Evolutionary conservation across 1,284 basidiomycete genomes (phyloP), one percentile per base, ranked within the genome.

Genomic region (Naganishia sp.): DNA sequence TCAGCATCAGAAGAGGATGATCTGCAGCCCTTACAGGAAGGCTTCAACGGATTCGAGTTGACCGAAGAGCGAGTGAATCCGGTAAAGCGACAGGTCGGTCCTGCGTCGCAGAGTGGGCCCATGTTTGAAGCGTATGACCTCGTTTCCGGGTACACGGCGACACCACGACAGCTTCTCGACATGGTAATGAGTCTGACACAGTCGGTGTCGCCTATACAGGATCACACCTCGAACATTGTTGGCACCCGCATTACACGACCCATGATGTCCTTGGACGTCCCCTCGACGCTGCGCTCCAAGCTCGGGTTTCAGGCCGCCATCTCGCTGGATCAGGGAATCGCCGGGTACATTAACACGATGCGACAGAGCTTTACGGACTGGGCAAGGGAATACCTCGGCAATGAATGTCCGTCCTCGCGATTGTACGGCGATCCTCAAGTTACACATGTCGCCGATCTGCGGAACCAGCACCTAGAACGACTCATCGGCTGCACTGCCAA

Each of bases 401-500:
- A 67, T 18, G 69, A 75, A 62, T 78, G 78, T 64, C 68, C 72
- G 1, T 65, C 68, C 2, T 69, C 70, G 10, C 32, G 62, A 13
- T 66, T 70, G 21, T 73, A 71, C 49, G 71, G 67, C 17, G 42
- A 67, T 18, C 56, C 66, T 32, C 47, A 52, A 13, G 49, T 50
- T 35, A 45, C 61, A 10, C 25, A 50, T 9, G 63, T 56, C 2
- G 74, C 74, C 45, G 76, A 79, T 66, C 53, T 66, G 54, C 71
- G 76, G 23, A 80, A 80, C 66, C 66, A 67, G 42, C 67, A 75
- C 52, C 63, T 80, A 32, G 71, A 69, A 23, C 73, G 73, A 41
- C 68, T 80, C 47, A 66, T 76, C 55, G 73, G 74, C 49, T 80
- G 78, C 67, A 72, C 73, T 7, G 76, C 78, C 53, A 75, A 77